These are phyloP conservation scores for Paraphoma sp. DNA, from an alignment of 2,329 filamentous ascomycete species.

Conservation along the genomic window DNA sequence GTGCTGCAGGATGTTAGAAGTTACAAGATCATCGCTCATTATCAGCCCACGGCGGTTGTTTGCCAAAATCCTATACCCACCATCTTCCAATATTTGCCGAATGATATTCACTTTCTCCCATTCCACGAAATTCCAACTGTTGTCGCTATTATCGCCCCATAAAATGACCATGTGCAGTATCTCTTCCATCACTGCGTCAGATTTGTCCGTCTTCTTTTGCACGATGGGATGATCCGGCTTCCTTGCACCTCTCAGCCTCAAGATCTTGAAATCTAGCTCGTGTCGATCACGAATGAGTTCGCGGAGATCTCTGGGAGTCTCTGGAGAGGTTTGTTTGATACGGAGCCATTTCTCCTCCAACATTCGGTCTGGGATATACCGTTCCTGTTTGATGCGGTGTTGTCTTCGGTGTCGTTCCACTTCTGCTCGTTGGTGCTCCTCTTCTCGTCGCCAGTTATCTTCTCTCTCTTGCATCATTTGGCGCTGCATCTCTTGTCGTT, in stretches of 20 bases:
- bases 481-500: background rate
- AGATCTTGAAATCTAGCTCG: background rate
- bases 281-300: background rate
- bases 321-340: background rate
- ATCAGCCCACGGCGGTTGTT: background rate
- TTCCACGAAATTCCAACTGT: background rate
- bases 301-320: background rate
- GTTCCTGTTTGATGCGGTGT: background rate
- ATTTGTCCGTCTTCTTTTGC: background rate
- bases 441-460: background rate
- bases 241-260: background rate
- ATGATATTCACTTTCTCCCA: background rate
- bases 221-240: background rate
- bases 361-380: background rate
- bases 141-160: background rate
- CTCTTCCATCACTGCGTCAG: background rate
- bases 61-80: background rate
- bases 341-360: background rate
- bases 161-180: background rate
- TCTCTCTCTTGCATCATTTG: background rate
- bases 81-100: background rate
- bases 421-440: background rate
- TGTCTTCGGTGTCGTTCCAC: background rate
- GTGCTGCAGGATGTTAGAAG: background rate
- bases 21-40: background rate